These are phyloP conservation scores for Metschnikowia arizonensis DNA, from an alignment of 805 yeast species.

Conservation along the genomic window DNA sequence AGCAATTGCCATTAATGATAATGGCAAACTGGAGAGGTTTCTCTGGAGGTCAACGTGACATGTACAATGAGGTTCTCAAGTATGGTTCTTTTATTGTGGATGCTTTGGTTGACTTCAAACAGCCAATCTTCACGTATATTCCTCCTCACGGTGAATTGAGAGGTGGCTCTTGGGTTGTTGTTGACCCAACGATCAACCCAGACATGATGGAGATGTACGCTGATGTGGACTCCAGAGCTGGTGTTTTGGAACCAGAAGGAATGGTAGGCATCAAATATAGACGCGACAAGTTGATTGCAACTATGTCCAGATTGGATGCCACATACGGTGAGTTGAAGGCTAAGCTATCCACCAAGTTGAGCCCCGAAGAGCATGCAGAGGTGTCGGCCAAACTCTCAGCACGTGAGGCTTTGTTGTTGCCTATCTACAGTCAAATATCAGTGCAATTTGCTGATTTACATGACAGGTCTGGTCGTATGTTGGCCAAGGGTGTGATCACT, in stretches of 20 bases:
- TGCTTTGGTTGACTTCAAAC: constrained; percentile 91
- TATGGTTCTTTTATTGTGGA: constrained; percentile 97
- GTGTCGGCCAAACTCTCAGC: constrained; percentile 62
- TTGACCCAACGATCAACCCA: constrained; percentile 94
- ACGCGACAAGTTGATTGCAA: constrained; percentile 83
- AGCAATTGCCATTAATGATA: constrained; percentile 94
- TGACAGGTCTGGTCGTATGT: constrained; percentile 96
- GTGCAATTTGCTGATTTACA: constrained; percentile 97
- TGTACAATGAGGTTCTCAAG: constrained; percentile 97
- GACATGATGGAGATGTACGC: constrained; percentile 99
- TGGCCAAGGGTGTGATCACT: constrained; percentile 86
- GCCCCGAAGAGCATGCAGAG: constrained; percentile 62
- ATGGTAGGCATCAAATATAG: constrained; percentile 98
- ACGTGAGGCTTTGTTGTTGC: constrained; percentile 77
- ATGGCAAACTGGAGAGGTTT: constrained; percentile 99
- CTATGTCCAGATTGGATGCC: constrained; percentile 86
- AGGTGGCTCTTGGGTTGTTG: constrained; percentile 99
- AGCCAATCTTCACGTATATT: constrained; percentile 93
- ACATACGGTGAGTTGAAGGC: constrained; percentile 65
- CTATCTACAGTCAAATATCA: constrained; percentile 86
- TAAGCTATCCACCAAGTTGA: constrained; percentile 49
- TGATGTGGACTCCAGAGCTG: constrained; percentile 91
- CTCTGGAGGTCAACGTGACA: constrained; percentile 99
- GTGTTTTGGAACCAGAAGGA: constrained; percentile 98
- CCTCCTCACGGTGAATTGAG: constrained; percentile 98